Evolutionary conservation across 371 early-diverging fungal species (phyloP).

Genomic region (Mortierella sp.): DNA sequence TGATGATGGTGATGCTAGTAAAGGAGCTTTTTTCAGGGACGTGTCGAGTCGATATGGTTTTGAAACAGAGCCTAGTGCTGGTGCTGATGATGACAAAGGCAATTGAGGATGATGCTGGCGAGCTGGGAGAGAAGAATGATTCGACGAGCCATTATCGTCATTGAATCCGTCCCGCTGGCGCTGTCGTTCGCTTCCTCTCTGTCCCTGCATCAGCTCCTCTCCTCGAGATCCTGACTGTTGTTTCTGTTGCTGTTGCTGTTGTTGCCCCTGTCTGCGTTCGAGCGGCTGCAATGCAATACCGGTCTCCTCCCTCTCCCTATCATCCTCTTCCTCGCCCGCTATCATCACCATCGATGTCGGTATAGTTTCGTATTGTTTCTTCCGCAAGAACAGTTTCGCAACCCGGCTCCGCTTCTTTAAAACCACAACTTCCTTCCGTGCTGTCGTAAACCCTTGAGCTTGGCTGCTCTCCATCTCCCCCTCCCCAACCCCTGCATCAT

Average conservation of each 20-base stretch:
- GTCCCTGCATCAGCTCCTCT: too few relatives aligned
- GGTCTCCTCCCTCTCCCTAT: neutral
- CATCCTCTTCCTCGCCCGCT: neutral
- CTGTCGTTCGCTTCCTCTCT: neutral
- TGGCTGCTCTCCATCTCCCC: neutral
- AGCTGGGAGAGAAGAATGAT: neutral
- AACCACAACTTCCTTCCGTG: neutral
- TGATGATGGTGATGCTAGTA: too few relatives aligned
- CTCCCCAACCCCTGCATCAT: neutral
- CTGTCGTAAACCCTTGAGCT: slow-evolving; percentile 9
- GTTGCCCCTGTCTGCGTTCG: slow-evolving; percentile 3
- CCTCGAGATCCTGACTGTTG: neutral
- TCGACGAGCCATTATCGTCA: neutral
- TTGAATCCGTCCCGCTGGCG: neutral
- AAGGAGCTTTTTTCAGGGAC: too few relatives aligned
- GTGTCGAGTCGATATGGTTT: neutral
- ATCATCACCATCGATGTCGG: neutral
- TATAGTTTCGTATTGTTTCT: neutral
- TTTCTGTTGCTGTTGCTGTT: neutral
- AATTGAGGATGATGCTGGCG: neutral
- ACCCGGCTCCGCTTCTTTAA: slow-evolving; percentile 15
- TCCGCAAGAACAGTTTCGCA: slow-evolving; percentile 11
- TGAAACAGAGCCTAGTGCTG: neutral
- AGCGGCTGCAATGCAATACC: neutral
- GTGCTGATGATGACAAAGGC: neutral